Percentiles rank a stretch among this genome's conserved stretches.
phyloP scores from a whole-genome alignment of 75 land plant genomes.

The Pinus taeda region DNA sequence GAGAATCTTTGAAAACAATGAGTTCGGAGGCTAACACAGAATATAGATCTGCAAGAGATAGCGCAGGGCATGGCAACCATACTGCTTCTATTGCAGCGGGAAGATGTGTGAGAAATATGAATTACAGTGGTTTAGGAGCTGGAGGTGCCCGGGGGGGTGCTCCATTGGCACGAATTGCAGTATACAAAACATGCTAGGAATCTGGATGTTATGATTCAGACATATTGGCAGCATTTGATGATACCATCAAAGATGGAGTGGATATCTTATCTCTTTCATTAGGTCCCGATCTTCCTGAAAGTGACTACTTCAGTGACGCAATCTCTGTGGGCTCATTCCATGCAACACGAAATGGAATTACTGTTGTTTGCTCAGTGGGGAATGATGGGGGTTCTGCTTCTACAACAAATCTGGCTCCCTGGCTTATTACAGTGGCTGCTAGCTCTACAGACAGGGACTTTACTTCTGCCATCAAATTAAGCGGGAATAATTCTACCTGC shows the following conservation, averaged over 20 bases:
- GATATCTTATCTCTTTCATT: constrained; percentile 72
- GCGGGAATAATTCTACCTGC: too few relatives aligned
- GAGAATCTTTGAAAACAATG: not conserved
- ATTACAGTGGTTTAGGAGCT: constrained; percentile 50
- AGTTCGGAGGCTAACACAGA: constrained; percentile 14
- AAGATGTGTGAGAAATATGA: constrained; percentile 45
- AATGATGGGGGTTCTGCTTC: too few relatives aligned
- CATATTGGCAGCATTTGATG: constrained; percentile 82
- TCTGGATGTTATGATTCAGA: constrained; percentile 70
- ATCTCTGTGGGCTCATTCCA: too few relatives aligned
- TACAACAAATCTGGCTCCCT: too few relatives aligned
- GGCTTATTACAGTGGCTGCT: too few relatives aligned
- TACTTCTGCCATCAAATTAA: too few relatives aligned
- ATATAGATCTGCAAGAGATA: constrained; percentile 65
- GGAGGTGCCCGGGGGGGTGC: constrained; percentile 85
- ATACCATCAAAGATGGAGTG: constrained; percentile 87
- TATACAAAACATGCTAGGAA: constrained; percentile 85
- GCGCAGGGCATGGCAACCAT: constrained; percentile 24
- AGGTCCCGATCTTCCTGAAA: constrained; percentile 64
- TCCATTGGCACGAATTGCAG: constrained; percentile 72
- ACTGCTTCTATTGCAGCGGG: constrained; percentile 70
- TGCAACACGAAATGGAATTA: too few relatives aligned
- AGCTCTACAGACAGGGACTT: too few relatives aligned
- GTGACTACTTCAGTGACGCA: too few relatives aligned
- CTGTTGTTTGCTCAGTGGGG: too few relatives aligned